Percentiles rank a stretch among this genome's conserved stretches.
Evolutionary conservation across 73 alveolate species (phyloP).

Genomic region (Uronychia setigera): DNA sequence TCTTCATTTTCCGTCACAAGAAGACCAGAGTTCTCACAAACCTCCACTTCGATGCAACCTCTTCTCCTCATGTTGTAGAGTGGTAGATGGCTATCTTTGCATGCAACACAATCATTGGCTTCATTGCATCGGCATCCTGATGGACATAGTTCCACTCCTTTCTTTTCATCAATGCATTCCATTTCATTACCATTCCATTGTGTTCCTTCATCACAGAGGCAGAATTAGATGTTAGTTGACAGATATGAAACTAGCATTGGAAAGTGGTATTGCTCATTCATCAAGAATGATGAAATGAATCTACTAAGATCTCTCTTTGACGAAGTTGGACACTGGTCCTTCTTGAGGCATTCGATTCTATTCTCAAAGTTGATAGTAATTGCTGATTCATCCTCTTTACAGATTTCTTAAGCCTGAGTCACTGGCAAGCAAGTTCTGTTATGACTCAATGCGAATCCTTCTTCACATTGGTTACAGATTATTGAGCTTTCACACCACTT

Average conservation of each 20-base stretch:
- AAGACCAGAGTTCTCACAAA: not conserved
- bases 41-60: not conserved
- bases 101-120: not conserved
- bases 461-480: not conserved
- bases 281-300: not conserved
- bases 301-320: not conserved
- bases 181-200: not conserved
- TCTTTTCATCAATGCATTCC: not conserved
- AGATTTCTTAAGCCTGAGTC: not conserved
- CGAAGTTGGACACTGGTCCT: not conserved
- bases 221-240: not conserved
- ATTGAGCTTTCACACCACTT: not conserved
- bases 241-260: not conserved
- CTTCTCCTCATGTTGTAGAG: not conserved
- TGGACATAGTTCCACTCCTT: not conserved
- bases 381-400: not conserved
- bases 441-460: too few species aligned
- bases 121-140: not conserved
- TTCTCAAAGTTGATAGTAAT: not conserved
- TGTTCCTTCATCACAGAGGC: not conserved
- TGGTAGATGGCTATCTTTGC: not conserved
- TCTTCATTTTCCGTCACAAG: too few species aligned
- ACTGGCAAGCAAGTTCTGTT: not conserved
- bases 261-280: not conserved
- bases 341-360: not conserved